phyloP scores from a whole-genome alignment of 202 grass and related monocot genomes.

The Cymbopogon flexuosus region DNA sequence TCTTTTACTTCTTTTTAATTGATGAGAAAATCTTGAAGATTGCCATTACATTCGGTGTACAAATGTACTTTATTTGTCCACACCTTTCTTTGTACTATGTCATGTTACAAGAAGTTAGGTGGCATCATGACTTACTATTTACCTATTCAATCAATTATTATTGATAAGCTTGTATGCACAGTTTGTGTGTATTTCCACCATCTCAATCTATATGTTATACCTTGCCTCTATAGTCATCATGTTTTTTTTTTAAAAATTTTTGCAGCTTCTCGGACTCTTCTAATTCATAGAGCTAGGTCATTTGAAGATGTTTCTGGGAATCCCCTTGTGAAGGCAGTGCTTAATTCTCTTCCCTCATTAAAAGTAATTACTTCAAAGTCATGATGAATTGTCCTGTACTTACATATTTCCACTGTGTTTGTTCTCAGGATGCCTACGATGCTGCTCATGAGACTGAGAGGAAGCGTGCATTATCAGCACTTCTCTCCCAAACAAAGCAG shows the following conservation, averaged over 20 bases:
- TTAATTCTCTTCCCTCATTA: slow-evolving; percentile 10
- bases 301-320: slow-evolving; percentile 75
- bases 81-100: slow-evolving; percentile 18
- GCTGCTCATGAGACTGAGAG: slow-evolving; percentile 75
- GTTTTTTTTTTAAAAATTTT: background rate
- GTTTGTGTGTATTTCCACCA: slow-evolving; percentile 20
- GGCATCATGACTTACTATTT: background rate
- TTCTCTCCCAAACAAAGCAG: slow-evolving; percentile 77
- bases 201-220: background rate
- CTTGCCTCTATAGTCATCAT: background rate
- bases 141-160: slow-evolving; percentile 9
- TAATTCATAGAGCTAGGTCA: slow-evolving; percentile 80
- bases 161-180: background rate
- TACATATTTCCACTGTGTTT: background rate
- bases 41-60: background rate
- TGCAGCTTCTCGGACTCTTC: slow-evolving; percentile 62
- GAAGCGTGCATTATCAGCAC: slow-evolving; percentile 77
- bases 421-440: slow-evolving; percentile 71
- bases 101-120: background rate
- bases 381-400: slow-evolving; percentile 11
- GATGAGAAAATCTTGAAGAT: background rate
- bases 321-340: slow-evolving; percentile 71
- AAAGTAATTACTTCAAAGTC: slow-evolving; percentile 28
- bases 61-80: background rate
- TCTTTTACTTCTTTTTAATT: background rate